Percentiles rank a stretch among this genome's conserved stretches.
phyloP scores from a whole-genome alignment of 1,139 yeast genomes.

The Zygotorulaspora mrakii region DNA sequence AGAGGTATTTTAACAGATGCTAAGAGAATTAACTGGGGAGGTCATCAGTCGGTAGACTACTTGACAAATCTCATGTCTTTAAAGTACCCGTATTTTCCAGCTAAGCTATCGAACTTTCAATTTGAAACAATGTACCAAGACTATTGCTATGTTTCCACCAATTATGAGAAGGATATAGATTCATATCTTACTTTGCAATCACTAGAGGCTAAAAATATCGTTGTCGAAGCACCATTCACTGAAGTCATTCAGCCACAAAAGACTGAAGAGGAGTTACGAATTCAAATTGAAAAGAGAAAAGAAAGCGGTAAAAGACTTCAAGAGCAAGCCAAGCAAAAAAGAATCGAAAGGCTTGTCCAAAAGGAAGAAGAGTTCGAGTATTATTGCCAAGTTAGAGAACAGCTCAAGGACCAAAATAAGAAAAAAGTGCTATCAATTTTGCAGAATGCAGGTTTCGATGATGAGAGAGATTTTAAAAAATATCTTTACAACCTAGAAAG shows the following conservation, averaged over 20 bases:
- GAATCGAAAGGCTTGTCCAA: conserved; percentile 74
- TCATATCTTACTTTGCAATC: conserved; percentile 56
- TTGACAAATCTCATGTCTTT: conserved; percentile 61
- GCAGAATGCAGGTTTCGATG: conserved; percentile 74
- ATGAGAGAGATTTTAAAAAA: conserved; percentile 65
- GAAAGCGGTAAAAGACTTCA: conserved; percentile 88
- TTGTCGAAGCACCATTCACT: conserved; percentile 77
- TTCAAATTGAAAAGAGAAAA: conserved; percentile 72
- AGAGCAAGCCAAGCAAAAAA: conserved; percentile 84
- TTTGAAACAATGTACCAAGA: conserved; percentile 66
- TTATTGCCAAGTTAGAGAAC: conserved; percentile 55
- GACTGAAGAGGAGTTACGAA: conserved; percentile 74
- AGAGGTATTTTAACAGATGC: conserved; percentile 62
- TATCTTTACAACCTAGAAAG: conserved; percentile 64
- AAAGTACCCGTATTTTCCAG: conserved; percentile 90
- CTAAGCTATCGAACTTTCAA: conserved; percentile 61
- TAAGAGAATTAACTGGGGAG: conserved; percentile 91
- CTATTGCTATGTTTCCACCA: conserved; percentile 69
- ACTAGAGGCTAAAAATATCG: conserved; percentile 64
- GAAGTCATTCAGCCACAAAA: conserved; percentile 64
- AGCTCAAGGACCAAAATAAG: conserved; percentile 48
- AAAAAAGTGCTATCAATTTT: conserved; percentile 45
- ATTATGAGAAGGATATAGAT: conserved; percentile 63
- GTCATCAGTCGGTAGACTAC: conserved; percentile 64
- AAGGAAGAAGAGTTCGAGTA: conserved; percentile 79